Evolutionary conservation across 495 filamentous ascomycete species (phyloP).

Genomic region (Margaritispora aquatica): DNA sequence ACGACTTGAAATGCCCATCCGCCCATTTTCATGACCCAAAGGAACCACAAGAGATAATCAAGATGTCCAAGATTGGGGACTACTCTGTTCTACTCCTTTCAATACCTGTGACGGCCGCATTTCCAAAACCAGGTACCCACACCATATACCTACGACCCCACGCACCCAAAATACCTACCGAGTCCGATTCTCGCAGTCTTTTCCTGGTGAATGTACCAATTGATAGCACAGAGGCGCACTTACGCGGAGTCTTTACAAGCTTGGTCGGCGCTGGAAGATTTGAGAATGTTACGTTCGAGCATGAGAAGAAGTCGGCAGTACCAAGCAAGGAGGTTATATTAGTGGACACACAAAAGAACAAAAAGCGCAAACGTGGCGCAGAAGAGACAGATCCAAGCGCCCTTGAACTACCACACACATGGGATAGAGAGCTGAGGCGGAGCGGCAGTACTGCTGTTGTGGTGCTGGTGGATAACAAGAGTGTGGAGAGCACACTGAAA

Average conservation of each 20-base stretch:
- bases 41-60: background rate
- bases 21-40: constrained; percentile 7
- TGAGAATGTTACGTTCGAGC: constrained; percentile 68
- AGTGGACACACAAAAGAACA: constrained; percentile 35
- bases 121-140: constrained; percentile 57
- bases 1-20: background rate
- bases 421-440: constrained; percentile 64
- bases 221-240: constrained; percentile 71
- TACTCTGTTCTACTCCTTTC: constrained; percentile 49
- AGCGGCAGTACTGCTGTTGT: constrained; percentile 76
- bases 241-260: constrained; percentile 65
- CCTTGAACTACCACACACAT: constrained; percentile 56
- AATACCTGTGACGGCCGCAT: constrained; percentile 55
- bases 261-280: constrained; percentile 69
- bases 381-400: constrained; percentile 44
- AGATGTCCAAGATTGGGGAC: constrained; percentile 30
- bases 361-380: constrained; percentile 62
- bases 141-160: constrained; percentile 84
- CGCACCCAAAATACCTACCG: constrained; percentile 66
- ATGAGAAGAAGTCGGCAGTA: constrained; percentile 29
- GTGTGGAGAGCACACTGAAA: constrained; percentile 65
- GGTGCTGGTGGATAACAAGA: constrained; percentile 72
- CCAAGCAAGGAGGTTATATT: constrained; percentile 30
- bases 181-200: constrained; percentile 65
- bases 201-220: constrained; percentile 85